Evolutionary conservation across 2,329 filamentous ascomycete genomes (phyloP).

Genomic region (Trichoderma arundinaceum): DNA sequence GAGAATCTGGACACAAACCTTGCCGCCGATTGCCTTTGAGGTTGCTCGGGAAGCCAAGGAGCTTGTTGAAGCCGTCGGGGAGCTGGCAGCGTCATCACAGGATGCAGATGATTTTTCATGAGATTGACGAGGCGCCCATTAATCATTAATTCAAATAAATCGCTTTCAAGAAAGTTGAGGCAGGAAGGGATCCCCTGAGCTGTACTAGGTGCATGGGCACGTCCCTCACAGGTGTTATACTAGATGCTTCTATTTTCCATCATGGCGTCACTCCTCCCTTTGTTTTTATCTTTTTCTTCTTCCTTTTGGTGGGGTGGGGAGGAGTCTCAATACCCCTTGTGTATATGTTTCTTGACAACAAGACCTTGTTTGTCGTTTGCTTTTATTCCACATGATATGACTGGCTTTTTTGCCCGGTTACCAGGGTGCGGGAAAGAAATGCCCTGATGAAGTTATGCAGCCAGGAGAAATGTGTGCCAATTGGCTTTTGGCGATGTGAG

Average conservation of each 20-base stretch:
- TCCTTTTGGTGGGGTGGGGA: conserved; percentile 4
- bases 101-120: conserved; percentile 56
- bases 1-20: conserved; percentile 69
- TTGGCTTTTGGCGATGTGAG: conserved; percentile 11
- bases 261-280: conserved; percentile 21
- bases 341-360: conserved; percentile 26
- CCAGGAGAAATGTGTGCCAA: conserved; percentile 27
- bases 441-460: conserved; percentile 30
- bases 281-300: conserved; percentile 10
- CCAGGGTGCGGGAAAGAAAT: conserved; percentile 24
- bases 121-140: conserved; percentile 33
- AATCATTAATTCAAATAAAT: conserved; percentile 25
- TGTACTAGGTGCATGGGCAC: not conserved
- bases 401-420: conserved; percentile 17
- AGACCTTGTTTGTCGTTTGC: conserved; percentile 17
- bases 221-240: not conserved
- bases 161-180: not conserved
- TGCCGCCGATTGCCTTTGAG: conserved; percentile 86
- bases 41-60: conserved; percentile 84
- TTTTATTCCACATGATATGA: conserved; percentile 20
- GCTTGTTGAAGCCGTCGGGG: conserved; percentile 55
- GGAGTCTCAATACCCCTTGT: conserved; percentile 32
- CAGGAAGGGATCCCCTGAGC: not conserved
- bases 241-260: conserved; percentile 14
- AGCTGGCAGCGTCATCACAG: conserved; percentile 42